A percentile compares a stretch with the other conserved stretches of the same genome.
Conservation (phyloP, 352 stramenopile species). For the Elongisporangium senticosum region DNA sequence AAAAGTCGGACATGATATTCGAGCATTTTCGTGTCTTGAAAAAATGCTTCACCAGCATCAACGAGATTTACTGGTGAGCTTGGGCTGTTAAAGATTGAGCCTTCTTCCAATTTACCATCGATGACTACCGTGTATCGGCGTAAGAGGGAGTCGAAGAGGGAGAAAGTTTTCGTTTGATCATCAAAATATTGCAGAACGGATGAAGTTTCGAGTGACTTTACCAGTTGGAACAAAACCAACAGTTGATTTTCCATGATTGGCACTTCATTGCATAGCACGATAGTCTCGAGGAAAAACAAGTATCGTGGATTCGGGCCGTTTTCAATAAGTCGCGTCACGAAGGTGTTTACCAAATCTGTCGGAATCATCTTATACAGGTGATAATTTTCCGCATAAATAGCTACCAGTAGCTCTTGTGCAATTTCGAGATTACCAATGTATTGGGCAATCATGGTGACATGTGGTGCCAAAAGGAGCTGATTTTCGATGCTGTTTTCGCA, state of each 20-base stretch:
- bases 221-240: slow-evolving; percentile 57
- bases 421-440: slow-evolving; percentile 52
- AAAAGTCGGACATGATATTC: slow-evolving; percentile 56
- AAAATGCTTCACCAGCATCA: background rate
- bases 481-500: slow-evolving; percentile 43
- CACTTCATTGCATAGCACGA: slow-evolving; percentile 53
- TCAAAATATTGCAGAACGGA: slow-evolving; percentile 54
- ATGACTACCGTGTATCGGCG: slow-evolving; percentile 10
- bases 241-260: slow-evolving; percentile 61
- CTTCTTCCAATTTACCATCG: background rate
- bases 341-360: slow-evolving; percentile 49
- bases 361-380: slow-evolving; percentile 47
- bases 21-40: slow-evolving; percentile 19
- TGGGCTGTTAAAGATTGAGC: background rate
- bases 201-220: slow-evolving; percentile 53
- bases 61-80: slow-evolving; percentile 1
- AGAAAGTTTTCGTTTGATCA: slow-evolving; percentile 20
- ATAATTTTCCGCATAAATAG: slow-evolving; percentile 45
- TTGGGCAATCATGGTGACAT: slow-evolving; percentile 42
- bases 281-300: slow-evolving; percentile 52
- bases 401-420: slow-evolving; percentile 48
- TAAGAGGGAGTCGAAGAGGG: slow-evolving; percentile 28
- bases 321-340: slow-evolving; percentile 35
- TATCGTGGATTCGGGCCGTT: slow-evolving; percentile 42
- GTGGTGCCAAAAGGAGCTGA: slow-evolving; percentile 34